Evolutionary conservation across 805 yeast genomes (phyloP).

Genomic region (Cyberlindnera maclurae): DNA sequence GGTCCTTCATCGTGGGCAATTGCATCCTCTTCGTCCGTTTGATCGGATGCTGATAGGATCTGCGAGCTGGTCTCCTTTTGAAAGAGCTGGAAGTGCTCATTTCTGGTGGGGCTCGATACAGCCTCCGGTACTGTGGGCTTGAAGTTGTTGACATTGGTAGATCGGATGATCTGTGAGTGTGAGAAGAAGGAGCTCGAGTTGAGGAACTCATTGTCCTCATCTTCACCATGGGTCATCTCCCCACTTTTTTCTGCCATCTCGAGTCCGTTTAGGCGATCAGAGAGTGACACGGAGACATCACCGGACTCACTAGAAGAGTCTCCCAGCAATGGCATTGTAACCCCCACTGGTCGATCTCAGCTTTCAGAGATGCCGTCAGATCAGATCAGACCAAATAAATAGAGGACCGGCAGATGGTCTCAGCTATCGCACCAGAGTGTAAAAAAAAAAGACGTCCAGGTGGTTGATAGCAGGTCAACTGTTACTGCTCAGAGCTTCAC

Average conservation of each 20-base stretch:
- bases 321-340: no score
- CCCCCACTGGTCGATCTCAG: no score
- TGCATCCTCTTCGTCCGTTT: neutral
- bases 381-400: no score
- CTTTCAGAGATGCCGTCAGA: no score
- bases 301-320: neutral
- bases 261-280: no score
- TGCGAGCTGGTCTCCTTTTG: neutral
- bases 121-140: slow-evolving; percentile 4
- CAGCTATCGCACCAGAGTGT: no score
- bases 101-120: slow-evolving; percentile 16
- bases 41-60: neutral
- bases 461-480: no score
- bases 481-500: no score
- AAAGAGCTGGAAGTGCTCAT: neutral
- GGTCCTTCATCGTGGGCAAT: slow-evolving; percentile 1
- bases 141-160: slow-evolving; percentile 15
- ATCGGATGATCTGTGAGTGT: slow-evolving; percentile 20
- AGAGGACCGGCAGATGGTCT: no score
- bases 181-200: slow-evolving; percentile 24
- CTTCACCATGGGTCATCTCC: slow-evolving; percentile 7
- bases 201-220: slow-evolving; percentile 17
- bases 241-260: neutral
- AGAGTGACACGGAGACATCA: no score
- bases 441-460: no score